These are phyloP conservation scores for Apiospora sp. DNA, from an alignment of 2,329 filamentous ascomycete genomes.

Conservation along the genomic window DNA sequence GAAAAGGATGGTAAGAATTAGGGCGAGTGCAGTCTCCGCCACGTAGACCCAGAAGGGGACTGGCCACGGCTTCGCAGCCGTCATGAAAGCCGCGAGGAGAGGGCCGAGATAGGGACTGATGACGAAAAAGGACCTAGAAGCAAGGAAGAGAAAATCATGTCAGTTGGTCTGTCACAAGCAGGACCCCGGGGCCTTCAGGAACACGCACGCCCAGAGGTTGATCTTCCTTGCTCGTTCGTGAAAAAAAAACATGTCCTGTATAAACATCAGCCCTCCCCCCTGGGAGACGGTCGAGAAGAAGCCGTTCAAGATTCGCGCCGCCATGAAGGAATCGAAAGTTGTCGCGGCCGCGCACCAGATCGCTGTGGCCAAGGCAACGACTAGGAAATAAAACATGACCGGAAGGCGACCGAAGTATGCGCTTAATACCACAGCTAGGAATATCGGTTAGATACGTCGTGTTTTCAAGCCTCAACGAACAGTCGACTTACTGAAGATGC, in stretches of 20 bases:
- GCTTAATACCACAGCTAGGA: slow-evolving; percentile 38
- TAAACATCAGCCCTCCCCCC: slow-evolving; percentile 57
- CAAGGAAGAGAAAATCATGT: background rate
- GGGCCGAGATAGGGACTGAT: slow-evolving; percentile 55
- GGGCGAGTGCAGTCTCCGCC: slow-evolving; percentile 46
- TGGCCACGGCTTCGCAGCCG: slow-evolving; percentile 53
- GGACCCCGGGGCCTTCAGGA: slow-evolving; percentile 22
- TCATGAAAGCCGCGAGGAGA: slow-evolving; percentile 56
- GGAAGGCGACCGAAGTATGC: slow-evolving; percentile 54
- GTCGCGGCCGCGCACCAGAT: slow-evolving; percentile 54
- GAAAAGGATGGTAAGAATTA: slow-evolving; percentile 51
- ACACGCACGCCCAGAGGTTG: slow-evolving; percentile 52
- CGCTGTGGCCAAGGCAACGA: slow-evolving; percentile 47
- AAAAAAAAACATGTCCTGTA: slow-evolving; percentile 66
- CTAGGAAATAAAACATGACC: slow-evolving; percentile 51
- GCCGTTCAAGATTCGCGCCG: slow-evolving; percentile 55
- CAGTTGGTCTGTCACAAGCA: background rate
- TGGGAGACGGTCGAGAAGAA: slow-evolving; percentile 57
- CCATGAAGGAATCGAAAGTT: slow-evolving; percentile 56
- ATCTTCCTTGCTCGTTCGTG: slow-evolving; percentile 62
- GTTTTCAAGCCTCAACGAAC: background rate
- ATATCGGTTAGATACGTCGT: background rate
- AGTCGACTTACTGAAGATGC: slow-evolving; percentile 29
- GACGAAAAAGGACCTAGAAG: slow-evolving; percentile 46
- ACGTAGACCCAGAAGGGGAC: slow-evolving; percentile 58